Conservation (phyloP, 768 basidiomycete genomes). For the Fistulinella prunicolor region DNA sequence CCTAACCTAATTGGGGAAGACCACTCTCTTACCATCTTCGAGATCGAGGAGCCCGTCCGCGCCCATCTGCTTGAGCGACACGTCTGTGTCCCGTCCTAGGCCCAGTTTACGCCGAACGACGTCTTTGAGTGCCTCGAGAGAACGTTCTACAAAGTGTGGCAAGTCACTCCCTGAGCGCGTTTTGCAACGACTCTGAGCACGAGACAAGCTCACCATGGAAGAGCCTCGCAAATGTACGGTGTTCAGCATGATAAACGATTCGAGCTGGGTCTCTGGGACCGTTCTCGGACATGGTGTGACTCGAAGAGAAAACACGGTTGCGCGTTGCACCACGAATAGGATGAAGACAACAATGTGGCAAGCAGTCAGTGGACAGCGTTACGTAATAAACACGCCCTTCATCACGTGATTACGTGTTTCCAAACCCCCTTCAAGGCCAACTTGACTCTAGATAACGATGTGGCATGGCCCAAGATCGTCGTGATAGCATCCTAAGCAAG, state of each 20-base stretch:
- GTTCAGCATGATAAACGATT: slow-evolving; percentile 39
- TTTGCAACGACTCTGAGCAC: neutral
- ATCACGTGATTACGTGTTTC: too few relatives aligned
- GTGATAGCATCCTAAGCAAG: too few relatives aligned
- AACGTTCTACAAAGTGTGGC: slow-evolving; percentile 53
- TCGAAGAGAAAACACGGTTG: neutral
- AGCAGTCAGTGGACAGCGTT: too few relatives aligned
- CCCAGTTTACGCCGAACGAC: slow-evolving; percentile 62
- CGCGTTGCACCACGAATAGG: too few relatives aligned
- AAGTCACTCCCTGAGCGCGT: too few relatives aligned
- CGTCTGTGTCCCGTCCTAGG: slow-evolving; percentile 36
- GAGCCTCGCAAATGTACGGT: slow-evolving; percentile 39
- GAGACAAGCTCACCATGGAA: slow-evolving; percentile 36
- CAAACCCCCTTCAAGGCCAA: too few relatives aligned
- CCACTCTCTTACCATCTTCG: slow-evolving; percentile 70
- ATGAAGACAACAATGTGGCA: too few relatives aligned
- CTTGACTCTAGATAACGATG: too few relatives aligned
- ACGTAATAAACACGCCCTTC: too few relatives aligned
- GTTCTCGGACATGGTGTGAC: slow-evolving; percentile 10
- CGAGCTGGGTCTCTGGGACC: slow-evolving; percentile 8
- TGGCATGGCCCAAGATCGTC: too few relatives aligned
- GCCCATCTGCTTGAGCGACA: slow-evolving; percentile 52
- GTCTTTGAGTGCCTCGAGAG: slow-evolving; percentile 54
- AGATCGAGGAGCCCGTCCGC: slow-evolving; percentile 56
- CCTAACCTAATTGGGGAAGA: neutral